Base-by-base conservation (phyloP, 192 early-diverging fungal genomes). In the Glomus cerebriforme region DNA sequence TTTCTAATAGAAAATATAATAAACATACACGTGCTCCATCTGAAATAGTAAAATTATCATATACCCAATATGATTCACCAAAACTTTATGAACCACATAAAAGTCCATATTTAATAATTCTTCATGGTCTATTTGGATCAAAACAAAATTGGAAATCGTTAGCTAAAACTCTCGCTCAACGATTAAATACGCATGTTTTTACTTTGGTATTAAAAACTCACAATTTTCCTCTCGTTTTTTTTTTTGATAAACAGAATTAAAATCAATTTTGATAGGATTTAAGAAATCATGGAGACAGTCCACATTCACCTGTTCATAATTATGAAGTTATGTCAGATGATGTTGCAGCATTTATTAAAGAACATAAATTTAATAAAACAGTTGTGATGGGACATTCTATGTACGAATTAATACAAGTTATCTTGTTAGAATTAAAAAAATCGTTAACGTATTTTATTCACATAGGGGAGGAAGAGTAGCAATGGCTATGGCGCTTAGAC, bases 141-240 rank as follows among this genome's bases (percentile, higher is more conserved):
- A 97, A 97, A 81, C 95, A 96, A 77, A 97, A 97, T 86, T 97
- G 96, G 96, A 86, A 89, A 35, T 92, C 95, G 5, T 87, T 99
- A 31, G 86, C 93, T 35, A 95, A 94, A 79, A 86, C 90, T 17
- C 87, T 97, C 29, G 79, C 92, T 7, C 83, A 85, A 37, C 83
- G 88, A 7, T 85, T 96, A 3, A 82, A 81, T 32, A 89, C 92
- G 2, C 81, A 87, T 59, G 91, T 96, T 2, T 90, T 91, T 70
- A 87, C 93, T 1, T 77, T 96, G 35, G 89, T 88, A 88, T 49
- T 60, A 19, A 24, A 63, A n/a, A 54, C 6, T 37, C 7, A 34
- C 43, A 73, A 64, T 6, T 27, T 32, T 39, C 9, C 1, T 35
- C 15, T 24, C 47, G 19, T 24, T 54, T 34, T 8, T 26, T 39